Base-by-base conservation (phyloP, 1,284 basidiomycete species). In the Ceratobasidium papillatum region DNA sequence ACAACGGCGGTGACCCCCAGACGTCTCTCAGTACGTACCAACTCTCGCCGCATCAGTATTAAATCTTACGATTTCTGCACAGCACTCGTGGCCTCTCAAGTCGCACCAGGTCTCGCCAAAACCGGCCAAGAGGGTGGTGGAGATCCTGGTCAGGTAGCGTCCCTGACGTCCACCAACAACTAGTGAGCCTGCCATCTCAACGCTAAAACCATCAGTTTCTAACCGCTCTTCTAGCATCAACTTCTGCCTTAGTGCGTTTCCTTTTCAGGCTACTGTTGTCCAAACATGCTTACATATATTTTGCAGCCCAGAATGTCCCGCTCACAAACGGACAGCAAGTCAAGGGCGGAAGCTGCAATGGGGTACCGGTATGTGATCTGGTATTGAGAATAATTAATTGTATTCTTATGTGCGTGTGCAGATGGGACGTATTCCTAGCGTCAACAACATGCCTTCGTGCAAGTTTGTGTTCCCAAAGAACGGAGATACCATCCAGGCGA, bases 131-230 rank as follows among this genome's bases (percentile, higher is more conserved):
- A 81, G 66, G 77, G 78, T 45, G 83, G 85, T 0, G 76, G 83
- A 77, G 78, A 80, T 8, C 65, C 80, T 59, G 83, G 83, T 30
- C 81, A 85, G 78, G 80, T 84, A 43, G 81, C 86, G n/a, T 88
- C 85, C 17, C 79, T 85, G n/a, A 86, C 84, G 2, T 85, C 84
- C 32, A 78, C 76, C 14, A 86, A 88, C 80, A 88, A 87, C 80
- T 87, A 85, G 75, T 77, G 63, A 63, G 75, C 32, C n/a, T 25
- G 43, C 11, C 36, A 7, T 41, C 3, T 22, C 30, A 22, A 14
- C 52, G n/a, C 52, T 12, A 11, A 43, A 36, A 43, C 4, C 30
- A 2, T 22, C 66, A 34, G 52, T 27, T 30, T 38, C 52, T 69
- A 52, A 69, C 38, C 19, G 30, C 22, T 3, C 8, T 65, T n/a